Base-by-base conservation (phyloP, 1,284 basidiomycete genomes). In the Leccinum fallax region DNA sequence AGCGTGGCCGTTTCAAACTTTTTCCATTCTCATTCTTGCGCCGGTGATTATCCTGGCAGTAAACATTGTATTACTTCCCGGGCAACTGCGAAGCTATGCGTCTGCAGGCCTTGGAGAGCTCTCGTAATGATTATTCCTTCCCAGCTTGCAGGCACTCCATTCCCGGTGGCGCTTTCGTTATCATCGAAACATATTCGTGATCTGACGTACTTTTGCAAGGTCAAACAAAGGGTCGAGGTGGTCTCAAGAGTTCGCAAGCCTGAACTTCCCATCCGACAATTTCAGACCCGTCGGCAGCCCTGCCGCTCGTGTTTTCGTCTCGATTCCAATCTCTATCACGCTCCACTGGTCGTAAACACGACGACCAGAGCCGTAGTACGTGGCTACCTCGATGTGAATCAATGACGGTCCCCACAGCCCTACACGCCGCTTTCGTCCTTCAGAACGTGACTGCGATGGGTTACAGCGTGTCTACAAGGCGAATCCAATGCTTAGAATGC, bases 351-450 rank as follows among this genome's bases (percentile, higher is more conserved):
- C 46, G 32, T 52, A 43, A 43, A 65, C 55, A 60, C 24, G 60
- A 66, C 56, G 26, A 55, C 36, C 53, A 46, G 49, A 49, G 51
- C 40, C 26, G 32, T 34, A 34, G 32, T 57, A 21, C 46, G 56
- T 57, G 53, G 56, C 19, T 11, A 40, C 60, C 66, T 59, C 51
- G 55, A 63, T 51, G 30, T 53, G 24, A 28, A 66, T 60, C 53
- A 36, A 58, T 59, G 53, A 26, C 16, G 51, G 11, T 57, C 54
- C 56, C 53, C 57, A 5, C 59, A 65, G 51, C 58, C 60, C 36
- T 59, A 62, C 69, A 71, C 55, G 62, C 61, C 60, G 40, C 59
- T 55, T 67, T 16, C 67, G 32, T 60, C 58, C 52, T 63, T 48
- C 58, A 43, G 55, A 57, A 56, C 30, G 58, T 46, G 43, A 53